Evolutionary conservation across 2,329 filamentous ascomycete genomes (phyloP).

Genomic region (Aspergillus eucalypticola): DNA sequence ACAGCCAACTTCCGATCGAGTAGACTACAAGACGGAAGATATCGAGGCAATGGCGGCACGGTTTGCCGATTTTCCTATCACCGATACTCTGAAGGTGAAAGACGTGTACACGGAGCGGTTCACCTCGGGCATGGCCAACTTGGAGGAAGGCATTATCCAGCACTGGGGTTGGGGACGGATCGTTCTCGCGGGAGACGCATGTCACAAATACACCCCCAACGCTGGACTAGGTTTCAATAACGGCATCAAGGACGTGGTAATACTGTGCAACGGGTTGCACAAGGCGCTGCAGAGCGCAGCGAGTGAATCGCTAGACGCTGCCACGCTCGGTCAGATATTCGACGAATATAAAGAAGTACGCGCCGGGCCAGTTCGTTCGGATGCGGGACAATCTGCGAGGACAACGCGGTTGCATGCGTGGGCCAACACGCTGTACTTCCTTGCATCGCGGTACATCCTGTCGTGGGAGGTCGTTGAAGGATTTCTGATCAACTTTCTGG

Average conservation of each 20-base stretch:
- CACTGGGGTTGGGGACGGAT: constrained; percentile 41
- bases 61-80: constrained; percentile 29
- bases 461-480: not conserved
- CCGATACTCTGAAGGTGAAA: constrained; percentile 28
- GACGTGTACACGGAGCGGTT: constrained; percentile 29
- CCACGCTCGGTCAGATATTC: not conserved
- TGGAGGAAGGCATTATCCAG: constrained; percentile 42
- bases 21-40: constrained; percentile 29
- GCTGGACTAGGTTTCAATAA: constrained; percentile 36
- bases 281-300: not conserved
- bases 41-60: constrained; percentile 28
- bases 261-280: constrained; percentile 18
- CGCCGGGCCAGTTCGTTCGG: not conserved
- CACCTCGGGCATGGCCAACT: constrained; percentile 31
- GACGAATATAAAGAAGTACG: constrained; percentile 4
- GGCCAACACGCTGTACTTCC: not conserved
- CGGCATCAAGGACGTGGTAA: constrained; percentile 34
- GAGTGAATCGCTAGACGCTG: too few species aligned
- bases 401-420: constrained; percentile 1
- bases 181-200: constrained; percentile 41
- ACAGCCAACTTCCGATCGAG: constrained; percentile 25
- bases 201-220: constrained; percentile 44
- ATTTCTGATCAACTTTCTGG: not conserved
- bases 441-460: constrained; percentile 1
- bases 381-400: not conserved